Conservation (phyloP, 345 rosid species). For the Aquilaria sinensis region DNA sequence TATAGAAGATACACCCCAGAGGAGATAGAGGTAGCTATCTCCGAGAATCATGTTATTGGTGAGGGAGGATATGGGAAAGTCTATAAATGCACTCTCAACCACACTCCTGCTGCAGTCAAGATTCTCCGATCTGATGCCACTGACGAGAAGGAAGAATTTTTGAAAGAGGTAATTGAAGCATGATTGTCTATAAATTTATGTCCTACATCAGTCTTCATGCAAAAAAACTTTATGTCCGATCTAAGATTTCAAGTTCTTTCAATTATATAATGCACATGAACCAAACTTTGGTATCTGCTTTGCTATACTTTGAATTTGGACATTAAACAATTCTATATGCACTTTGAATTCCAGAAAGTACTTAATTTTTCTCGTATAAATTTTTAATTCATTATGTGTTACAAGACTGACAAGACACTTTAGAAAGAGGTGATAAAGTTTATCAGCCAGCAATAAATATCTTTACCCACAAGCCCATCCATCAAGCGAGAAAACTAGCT, state of each 20-base stretch:
- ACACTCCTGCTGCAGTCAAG: constrained; percentile 81
- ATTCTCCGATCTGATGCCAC: constrained; percentile 49
- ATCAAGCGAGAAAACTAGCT: too few species aligned
- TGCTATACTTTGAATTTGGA: too few species aligned
- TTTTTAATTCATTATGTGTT: background rate
- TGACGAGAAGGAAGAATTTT: constrained; percentile 67
- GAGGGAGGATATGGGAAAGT: constrained; percentile 92
- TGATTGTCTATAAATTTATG: background rate
- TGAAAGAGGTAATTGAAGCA: constrained; percentile 54
- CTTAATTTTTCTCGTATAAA: background rate
- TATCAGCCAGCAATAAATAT: too few species aligned
- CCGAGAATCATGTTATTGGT: constrained; percentile 56
- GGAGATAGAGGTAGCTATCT: constrained; percentile 66
- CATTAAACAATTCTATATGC: background rate
- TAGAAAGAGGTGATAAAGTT: too few species aligned
- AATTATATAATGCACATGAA: too few species aligned
- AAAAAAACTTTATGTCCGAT: background rate
- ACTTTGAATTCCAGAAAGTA: too few species aligned
- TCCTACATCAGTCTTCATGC: background rate
- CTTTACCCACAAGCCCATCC: too few species aligned
- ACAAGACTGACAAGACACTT: too few species aligned
- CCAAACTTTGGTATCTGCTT: too few species aligned
- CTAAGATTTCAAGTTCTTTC: too few species aligned
- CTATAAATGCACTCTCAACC: constrained; percentile 76
- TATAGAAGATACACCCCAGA: constrained; percentile 64